Evolutionary conservation across 345 rosid genomes (phyloP), one percentile per base, ranked within the genome.

Genomic region (Alliaria petiolata): DNA sequence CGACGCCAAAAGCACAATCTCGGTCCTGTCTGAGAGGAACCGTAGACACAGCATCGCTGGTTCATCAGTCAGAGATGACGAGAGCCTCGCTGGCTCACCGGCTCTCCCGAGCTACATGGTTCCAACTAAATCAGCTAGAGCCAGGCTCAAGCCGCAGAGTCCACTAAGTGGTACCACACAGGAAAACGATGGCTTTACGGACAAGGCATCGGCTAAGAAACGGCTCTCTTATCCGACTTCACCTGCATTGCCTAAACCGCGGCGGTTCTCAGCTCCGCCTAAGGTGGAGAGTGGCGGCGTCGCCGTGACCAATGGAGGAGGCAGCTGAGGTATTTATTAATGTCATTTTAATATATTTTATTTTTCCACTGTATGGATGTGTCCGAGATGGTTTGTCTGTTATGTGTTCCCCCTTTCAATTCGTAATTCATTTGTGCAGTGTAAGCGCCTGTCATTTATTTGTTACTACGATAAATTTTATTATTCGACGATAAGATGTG

Each of bases 61-160:
- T 36, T 75, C 87, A 38, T 75, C 79, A 0, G 83, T 87, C 5
- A 77, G 84, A 64, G 97, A 93, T 17, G 90, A 90, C n/a, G 89
- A 90, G 76, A 95, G 97, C 75, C 82, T 86, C 0, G 83, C 81
- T 3, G 81, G 87, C 74, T 84, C 86, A 31, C 84, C 85, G 15
- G 74, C 47, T 65, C 81, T 87, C 64, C 98, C 90, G 1, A 89
- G 98, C 69, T 95, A 92, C 81, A 95, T 90, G 98, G 89, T 90
- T 47, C 83, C 96, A 14, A 95, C 99, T 0, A 65, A 91, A 70
- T 90, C 96, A 51, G 99, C 98, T 59, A 79, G 85, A 76, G 98
- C 97, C 1, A 91, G 85, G 80, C 82, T 91, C 53, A 78, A 87
- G 83, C 68, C 84, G 33, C 95, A 86, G 52, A 85, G 82, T 28